These are phyloP conservation scores for Hyphodiscus hymeniophilus DNA, from an alignment of 495 filamentous ascomycete species.

Conservation along the genomic window DNA sequence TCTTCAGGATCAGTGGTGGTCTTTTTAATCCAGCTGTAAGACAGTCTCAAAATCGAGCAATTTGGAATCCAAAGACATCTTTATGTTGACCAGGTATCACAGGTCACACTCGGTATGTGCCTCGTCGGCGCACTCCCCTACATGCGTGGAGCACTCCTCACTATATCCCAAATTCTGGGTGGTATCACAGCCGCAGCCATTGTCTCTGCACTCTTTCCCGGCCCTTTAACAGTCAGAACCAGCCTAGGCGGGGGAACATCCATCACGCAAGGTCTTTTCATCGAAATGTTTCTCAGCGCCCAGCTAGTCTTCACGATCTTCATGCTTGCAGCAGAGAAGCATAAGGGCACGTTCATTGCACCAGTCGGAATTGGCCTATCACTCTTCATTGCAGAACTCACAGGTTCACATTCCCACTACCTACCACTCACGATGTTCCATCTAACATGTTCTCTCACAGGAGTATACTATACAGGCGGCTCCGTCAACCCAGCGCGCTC, in stretches of 20 bases:
- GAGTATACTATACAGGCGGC: conserved; percentile 24
- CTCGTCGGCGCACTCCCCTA: conserved; percentile 46
- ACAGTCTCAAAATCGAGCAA: no score
- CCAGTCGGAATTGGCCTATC: conserved; percentile 46
- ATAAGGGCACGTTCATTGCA: conserved; percentile 41
- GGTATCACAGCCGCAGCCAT: conserved; percentile 48
- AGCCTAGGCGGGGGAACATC: conserved; percentile 33
- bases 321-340: conserved; percentile 50
- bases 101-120: conserved; percentile 49
- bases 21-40: conserved; percentile 63
- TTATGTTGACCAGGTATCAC: no score
- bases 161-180: conserved; percentile 48
- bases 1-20: conserved; percentile 55
- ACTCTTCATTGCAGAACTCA: conserved; percentile 44
- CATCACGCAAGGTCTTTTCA: conserved; percentile 43
- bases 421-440: neutral
- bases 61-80: no score
- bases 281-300: conserved; percentile 45
- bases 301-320: conserved; percentile 48
- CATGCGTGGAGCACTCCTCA: conserved; percentile 40
- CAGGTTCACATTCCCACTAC: conserved; percentile 21
- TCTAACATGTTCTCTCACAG: neutral
- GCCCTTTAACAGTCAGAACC: conserved; percentile 37
- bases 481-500: conserved; percentile 68
- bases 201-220: conserved; percentile 44